Conservation (phyloP, 2,329 filamentous ascomycete genomes). For the Torrubiellomyces zombiae region DNA sequence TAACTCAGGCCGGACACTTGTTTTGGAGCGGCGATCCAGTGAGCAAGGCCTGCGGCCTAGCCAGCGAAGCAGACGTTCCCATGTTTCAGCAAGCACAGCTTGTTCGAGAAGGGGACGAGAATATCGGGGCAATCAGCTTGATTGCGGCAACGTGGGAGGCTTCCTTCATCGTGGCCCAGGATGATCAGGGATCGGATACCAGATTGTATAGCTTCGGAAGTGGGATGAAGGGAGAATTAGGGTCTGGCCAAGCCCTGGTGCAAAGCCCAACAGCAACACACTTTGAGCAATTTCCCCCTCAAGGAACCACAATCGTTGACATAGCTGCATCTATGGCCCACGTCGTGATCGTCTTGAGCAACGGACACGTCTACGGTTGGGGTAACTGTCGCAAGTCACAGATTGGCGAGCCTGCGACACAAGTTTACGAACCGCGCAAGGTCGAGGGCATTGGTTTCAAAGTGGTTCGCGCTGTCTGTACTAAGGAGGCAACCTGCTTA, state of each 20-base stretch:
- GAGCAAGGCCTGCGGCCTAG: slow-evolving; percentile 36
- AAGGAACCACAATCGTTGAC: slow-evolving; percentile 38
- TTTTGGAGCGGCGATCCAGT: slow-evolving; percentile 48
- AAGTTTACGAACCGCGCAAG: slow-evolving; percentile 43
- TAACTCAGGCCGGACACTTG: slow-evolving; percentile 41
- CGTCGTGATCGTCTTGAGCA: slow-evolving; percentile 52
- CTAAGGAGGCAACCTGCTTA: slow-evolving; percentile 72
- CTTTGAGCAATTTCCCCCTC: slow-evolving; percentile 48
- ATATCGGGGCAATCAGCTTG: slow-evolving; percentile 16
- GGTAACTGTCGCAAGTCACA: slow-evolving; percentile 78
- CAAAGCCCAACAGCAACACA: slow-evolving; percentile 27
- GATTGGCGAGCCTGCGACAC: slow-evolving; percentile 41
- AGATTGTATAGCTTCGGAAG: slow-evolving; percentile 47
- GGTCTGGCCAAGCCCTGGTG: slow-evolving; percentile 37
- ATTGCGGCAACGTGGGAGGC: slow-evolving; percentile 68
- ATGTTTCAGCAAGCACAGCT: slow-evolving; percentile 24
- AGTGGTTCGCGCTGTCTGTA: slow-evolving; percentile 55
- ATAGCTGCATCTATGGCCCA: slow-evolving; percentile 66
- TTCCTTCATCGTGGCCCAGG: slow-evolving; percentile 41
- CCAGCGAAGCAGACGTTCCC: slow-evolving; percentile 12
- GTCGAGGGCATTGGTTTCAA: slow-evolving; percentile 43
- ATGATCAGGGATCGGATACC: slow-evolving; percentile 24
- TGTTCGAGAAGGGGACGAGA: slow-evolving; percentile 11
- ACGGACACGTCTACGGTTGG: slow-evolving; percentile 75
- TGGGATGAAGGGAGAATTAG: slow-evolving; percentile 57